Evolutionary conservation across 257 asterid species (phyloP).

Genomic region (Forsythia viridissima): DNA sequence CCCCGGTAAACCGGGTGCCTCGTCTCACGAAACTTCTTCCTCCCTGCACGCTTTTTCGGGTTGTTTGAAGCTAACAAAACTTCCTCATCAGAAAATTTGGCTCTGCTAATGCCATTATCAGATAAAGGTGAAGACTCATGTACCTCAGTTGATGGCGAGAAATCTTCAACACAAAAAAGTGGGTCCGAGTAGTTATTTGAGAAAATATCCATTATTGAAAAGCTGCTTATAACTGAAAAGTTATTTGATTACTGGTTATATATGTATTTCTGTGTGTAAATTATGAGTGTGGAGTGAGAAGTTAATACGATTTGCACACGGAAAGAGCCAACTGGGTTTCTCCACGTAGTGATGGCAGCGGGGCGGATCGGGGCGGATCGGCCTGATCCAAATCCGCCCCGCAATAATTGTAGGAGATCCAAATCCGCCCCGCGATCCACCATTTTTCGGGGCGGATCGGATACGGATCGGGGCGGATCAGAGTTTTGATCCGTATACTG

Average conservation of each 20-base stretch:
- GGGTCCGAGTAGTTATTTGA: not conserved
- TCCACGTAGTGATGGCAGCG: no score
- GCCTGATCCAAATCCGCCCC: no score
- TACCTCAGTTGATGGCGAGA: not conserved
- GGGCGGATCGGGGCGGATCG: no score
- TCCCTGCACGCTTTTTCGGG: constrained; percentile 57
- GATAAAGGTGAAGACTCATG: constrained; percentile 24
- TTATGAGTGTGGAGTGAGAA: no score
- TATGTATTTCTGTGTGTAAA: no score
- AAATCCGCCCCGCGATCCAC: no score
- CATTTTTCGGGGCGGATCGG: no score
- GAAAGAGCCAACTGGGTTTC: not conserved
- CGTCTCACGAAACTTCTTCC: constrained; percentile 69
- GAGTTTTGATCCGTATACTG: no score
- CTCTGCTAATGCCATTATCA: constrained; percentile 3
- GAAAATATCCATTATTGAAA: constrained; percentile 18
- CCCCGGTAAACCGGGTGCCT: constrained; percentile 74
- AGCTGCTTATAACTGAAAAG: not conserved
- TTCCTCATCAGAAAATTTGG: constrained; percentile 26
- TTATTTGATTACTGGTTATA: no score
- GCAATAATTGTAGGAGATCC: no score
- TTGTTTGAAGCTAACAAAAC: constrained; percentile 48
- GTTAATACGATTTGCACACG: no score
- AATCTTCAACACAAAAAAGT: not conserved
- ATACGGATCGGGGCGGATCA: no score